Conservation (phyloP, 108 stramenopile species). For the Skeletonema menzelii region DNA sequence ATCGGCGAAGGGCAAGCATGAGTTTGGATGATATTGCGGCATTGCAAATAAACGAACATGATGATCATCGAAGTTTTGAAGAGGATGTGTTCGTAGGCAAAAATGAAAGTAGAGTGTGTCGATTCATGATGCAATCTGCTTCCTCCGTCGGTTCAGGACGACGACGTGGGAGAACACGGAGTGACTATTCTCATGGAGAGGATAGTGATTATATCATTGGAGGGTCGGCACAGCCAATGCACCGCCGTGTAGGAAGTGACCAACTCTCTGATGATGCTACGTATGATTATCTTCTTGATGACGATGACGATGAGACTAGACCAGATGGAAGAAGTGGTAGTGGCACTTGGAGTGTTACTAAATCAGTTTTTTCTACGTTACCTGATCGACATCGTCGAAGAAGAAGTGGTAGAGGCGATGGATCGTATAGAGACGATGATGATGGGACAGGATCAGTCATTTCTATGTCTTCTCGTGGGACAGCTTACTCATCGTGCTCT, state of each 20-base stretch:
- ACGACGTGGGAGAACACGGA: neutral
- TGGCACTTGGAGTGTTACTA: conserved; percentile 16
- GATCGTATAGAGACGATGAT: conserved; percentile 12
- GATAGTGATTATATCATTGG: conserved; percentile 7
- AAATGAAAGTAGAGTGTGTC: neutral
- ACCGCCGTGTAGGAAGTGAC: neutral
- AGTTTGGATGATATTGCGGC: neutral
- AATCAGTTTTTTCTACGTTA: conserved; percentile 21
- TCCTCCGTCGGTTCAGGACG: neutral
- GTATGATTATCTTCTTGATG: conserved; percentile 7
- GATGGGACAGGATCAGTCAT: neutral
- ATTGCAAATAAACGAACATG: neutral
- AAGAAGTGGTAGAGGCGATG: conserved; percentile 5
- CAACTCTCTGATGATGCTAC: conserved; percentile 13
- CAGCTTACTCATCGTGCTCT: conserved; percentile 17
- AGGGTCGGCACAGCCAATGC: neutral
- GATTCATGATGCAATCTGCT: conserved; percentile 1
- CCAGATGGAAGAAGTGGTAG: neutral
- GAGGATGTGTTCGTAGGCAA: neutral
- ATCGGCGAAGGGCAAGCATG: neutral
- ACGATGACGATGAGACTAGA: conserved; percentile 21
- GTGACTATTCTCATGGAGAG: conserved; percentile 1
- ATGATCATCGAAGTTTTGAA: neutral
- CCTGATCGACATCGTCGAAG: conserved; percentile 1
- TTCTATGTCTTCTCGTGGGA: conserved; percentile 5